Base-by-base conservation (phyloP, 2,329 filamentous ascomycete genomes). In the Fusarium sp. region DNA sequence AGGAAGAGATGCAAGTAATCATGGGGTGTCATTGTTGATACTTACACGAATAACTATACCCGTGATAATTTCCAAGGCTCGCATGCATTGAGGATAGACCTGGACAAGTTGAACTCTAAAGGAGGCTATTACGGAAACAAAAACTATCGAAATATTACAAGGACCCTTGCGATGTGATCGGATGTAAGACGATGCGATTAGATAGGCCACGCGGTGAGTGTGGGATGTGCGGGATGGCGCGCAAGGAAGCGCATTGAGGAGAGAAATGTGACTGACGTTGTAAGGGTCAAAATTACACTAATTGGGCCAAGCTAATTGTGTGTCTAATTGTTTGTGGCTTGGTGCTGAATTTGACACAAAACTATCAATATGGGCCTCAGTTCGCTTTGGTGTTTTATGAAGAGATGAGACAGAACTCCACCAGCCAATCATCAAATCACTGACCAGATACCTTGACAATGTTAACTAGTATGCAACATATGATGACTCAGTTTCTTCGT, bases 161-260 rank as follows among this genome's bases (percentile, higher is more conserved):
- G 53, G 54, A n/a, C 52, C 64, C 64, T 52, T 43, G 59, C 41
- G 33, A 68, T 54, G 46, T 65, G 45, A 56, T 66, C 46, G 62
- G 46, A 66, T 55, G 47, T 43, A 55, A 52, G 46, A 57, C 45
- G 52, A 57, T 48, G 47, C 58, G 40, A 67, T 67, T 35, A 67
- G 52, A 69, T 69, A 66, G 52, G 65, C 41, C 54, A 69, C 42
- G 36, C 59, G 46, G 40, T 49, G 35, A 29, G 40, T 67, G 63
- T 47, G 64, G 60, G 64, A 66, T 66, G 59, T n/a, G 45, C 40
- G 61, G 59, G 54, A 65, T 48, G 57, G 46, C 41, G 39, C 58
- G 33, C 45, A 49, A 56, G 21, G 40, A 65, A 27, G 31, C 42
- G 25, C 40, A 31, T 42, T 37, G 41, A 43, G 36, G 42, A 33